Conservation (phyloP, 139 green algal species). For the Yamagishiella unicocca region DNA sequence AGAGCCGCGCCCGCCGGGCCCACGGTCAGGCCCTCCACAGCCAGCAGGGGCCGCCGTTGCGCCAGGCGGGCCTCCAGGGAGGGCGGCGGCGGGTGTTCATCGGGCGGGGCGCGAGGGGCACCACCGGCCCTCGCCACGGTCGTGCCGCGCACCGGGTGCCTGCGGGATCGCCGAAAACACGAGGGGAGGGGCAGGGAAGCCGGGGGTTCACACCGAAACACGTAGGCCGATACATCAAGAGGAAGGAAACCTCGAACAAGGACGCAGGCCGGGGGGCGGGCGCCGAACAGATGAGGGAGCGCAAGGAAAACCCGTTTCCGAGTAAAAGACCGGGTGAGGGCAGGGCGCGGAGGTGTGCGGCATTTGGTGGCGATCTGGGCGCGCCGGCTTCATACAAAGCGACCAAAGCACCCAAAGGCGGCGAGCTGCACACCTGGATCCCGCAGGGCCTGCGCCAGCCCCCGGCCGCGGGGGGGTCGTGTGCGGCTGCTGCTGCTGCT, state of each 20-base stretch:
- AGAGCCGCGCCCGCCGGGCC: not conserved
- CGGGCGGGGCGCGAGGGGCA: not conserved
- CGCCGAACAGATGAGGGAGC: no score
- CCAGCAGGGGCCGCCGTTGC: not conserved
- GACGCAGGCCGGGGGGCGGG: no score
- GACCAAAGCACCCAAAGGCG: no score
- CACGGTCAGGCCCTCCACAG: conserved; percentile 27
- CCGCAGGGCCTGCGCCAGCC: not conserved
- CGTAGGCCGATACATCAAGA: no score
- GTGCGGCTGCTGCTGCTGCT: not conserved
- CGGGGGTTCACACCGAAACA: no score
- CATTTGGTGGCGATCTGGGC: no score
- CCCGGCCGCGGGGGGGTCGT: not conserved
- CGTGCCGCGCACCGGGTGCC: conserved; percentile 14
- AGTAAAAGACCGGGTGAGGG: no score
- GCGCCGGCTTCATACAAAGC: no score
- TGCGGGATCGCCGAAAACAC: not conserved
- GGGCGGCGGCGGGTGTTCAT: not conserved
- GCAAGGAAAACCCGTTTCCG: no score
- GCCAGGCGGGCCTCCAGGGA: conserved; percentile 8
- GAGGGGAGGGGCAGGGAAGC: not conserved
- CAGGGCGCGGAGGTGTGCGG: no score
- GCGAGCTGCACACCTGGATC: not conserved
- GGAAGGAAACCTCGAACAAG: no score
- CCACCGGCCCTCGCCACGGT: conserved; percentile 1